phyloP scores from a whole-genome alignment of 2,329 filamentous ascomycete genomes.

The Neofusicoccum kwambonambiense region DNA sequence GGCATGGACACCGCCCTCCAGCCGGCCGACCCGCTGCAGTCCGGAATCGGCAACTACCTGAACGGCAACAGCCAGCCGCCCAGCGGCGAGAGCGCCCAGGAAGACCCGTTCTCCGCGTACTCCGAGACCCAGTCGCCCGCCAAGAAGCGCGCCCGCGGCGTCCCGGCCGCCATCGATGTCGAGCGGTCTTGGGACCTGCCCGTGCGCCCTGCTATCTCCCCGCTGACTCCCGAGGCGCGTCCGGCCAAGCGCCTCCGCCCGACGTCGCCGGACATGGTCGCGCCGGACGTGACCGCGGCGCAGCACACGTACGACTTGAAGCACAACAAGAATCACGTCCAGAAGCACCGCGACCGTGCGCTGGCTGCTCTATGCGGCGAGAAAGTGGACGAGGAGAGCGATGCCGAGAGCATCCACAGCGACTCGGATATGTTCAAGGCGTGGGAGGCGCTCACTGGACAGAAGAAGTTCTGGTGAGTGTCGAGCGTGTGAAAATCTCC shows the following conservation, averaged over 20 bases:
- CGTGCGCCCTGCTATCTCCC: background rate
- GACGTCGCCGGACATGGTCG: too few species aligned
- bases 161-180: background rate
- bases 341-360: background rate
- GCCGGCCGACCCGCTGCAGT: too few species aligned
- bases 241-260: too few species aligned
- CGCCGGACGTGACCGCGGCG: background rate
- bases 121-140: background rate
- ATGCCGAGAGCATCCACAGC: background rate
- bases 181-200: background rate
- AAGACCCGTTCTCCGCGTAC: background rate
- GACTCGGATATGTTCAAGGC: background rate
- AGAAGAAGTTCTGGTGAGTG: background rate
- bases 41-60: background rate
- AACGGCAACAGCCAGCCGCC: background rate
- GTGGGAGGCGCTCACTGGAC: background rate
- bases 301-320: constrained; percentile 2
- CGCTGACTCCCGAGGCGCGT: background rate
- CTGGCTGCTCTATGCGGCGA: constrained; percentile 4
- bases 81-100: background rate
- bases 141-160: background rate
- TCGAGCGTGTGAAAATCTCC: background rate
- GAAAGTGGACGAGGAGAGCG: background rate
- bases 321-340: background rate
- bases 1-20: background rate